These are phyloP conservation scores for Verticillium longisporum DNA, from an alignment of 2,329 filamentous ascomycete genomes.

Conservation along the genomic window DNA sequence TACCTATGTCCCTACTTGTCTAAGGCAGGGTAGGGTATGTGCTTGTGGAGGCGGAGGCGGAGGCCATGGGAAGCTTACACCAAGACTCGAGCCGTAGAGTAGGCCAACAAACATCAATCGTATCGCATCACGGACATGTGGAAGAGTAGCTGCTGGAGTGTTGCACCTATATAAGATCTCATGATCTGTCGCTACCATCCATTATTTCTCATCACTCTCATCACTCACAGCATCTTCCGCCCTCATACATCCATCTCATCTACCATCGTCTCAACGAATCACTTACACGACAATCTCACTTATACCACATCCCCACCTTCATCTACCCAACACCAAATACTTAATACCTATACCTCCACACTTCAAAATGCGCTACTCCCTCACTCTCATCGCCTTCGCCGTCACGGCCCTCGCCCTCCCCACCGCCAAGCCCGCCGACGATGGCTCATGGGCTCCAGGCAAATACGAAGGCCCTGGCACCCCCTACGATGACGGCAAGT, in stretches of 20 bases:
- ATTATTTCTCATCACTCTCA: neutral
- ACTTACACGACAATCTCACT: neutral
- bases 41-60: neutral
- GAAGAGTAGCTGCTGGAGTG: neutral
- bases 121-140: neutral
- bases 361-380: slow-evolving; percentile 9
- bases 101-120: neutral
- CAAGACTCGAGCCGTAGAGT: neutral
- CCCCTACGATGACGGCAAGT: slow-evolving; percentile 4
- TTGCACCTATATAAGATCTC: neutral
- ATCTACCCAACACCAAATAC: neutral
- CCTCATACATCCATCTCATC: neutral
- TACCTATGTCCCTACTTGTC: too few species aligned
- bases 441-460: slow-evolving; percentile 3
- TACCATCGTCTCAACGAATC: too few species aligned
- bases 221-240: neutral
- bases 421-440: slow-evolving; percentile 5
- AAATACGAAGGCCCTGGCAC: slow-evolving; percentile 4
- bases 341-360: neutral
- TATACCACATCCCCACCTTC: neutral
- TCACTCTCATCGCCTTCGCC: slow-evolving; percentile 10
- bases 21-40: neutral
- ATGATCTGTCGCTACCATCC: neutral
- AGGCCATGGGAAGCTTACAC: neutral
- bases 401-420: slow-evolving; percentile 9